A percentile compares a stretch with the other conserved stretches of the same genome.
phyloP scores from a whole-genome alignment of 129 eudicot genomes.

The Pseudognaphalium luteoalbum region DNA sequence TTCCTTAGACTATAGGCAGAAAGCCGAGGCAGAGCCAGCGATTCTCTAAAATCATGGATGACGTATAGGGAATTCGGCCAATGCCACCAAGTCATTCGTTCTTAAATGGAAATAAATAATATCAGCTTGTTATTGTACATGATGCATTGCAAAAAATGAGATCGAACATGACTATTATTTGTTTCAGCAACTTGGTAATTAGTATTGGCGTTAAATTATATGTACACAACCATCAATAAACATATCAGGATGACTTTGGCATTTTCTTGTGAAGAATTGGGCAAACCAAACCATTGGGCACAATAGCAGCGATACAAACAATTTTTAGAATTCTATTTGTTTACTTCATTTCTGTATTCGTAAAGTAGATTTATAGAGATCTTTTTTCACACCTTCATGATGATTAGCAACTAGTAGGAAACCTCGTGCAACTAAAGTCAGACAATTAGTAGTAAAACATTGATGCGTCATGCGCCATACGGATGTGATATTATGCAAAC shows the following conservation, averaged over 20 bases:
- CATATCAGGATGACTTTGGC: not conserved
- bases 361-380: slow-evolving; percentile 28
- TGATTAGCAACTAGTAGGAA: slow-evolving; percentile 7
- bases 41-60: no score
- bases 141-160: no score
- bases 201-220: no score
- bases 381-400: slow-evolving; percentile 21
- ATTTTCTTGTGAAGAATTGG: slow-evolving; percentile 10
- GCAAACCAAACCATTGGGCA: slow-evolving; percentile 11
- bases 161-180: no score
- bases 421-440: not conserved
- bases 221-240: not conserved
- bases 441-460: not conserved
- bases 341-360: slow-evolving; percentile 15
- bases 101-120: no score
- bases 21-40: no score
- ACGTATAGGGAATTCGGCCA: no score
- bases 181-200: no score
- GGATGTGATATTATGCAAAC: slow-evolving; percentile 23
- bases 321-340: slow-evolving; percentile 16
- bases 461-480: no score
- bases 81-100: no score
- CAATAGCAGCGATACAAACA: slow-evolving; percentile 18
- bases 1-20: no score
- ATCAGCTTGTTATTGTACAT: no score